Base-by-base conservation (phyloP, 1,284 basidiomycete genomes). In the Naganishia liquefaciens region DNA sequence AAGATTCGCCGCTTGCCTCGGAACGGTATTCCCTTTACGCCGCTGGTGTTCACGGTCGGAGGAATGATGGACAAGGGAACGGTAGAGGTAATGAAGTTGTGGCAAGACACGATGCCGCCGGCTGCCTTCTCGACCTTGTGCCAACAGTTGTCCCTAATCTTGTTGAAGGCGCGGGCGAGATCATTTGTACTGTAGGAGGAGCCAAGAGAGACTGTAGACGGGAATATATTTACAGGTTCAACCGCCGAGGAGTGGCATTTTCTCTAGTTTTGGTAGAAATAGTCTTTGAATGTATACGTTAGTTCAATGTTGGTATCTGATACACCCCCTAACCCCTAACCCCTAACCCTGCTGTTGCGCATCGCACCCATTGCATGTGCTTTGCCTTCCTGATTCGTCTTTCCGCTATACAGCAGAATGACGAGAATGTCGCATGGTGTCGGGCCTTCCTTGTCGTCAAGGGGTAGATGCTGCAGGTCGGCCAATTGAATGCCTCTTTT, bases 381-480 rank as follows among this genome's bases (percentile, higher is more conserved):
- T 47, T 52, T 50, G 3, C 47, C 50, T 33, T 50, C 58, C 30
- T 61, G 28, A 21, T 42, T 61, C 9, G 23, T 39, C 19, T 51
- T 61, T 2, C 58, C 58, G 19, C 25, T 23, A 17, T 27, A 52
- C 27, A 61, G 21, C 2, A 61, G 37, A 17, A 61, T 27, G 1
- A 61, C 58, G 33, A 61, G 13, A n/a, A 52, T 37, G 27, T 61
- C 47, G 40, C 37, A 51, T 25, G 21, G 23, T 9, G 47, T 61
- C 3, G 37, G 50, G 42, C 58, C 58, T 42, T 61, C 58, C 15
- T 44, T 19, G 21, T 54, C 25, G 6, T 40, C 53, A 2, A 61
- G 39, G 3, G 37, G 27, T 15, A 61, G 9, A 21, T 27, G 28
- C n/a, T 61, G 58, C 27, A 61, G 11, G 30, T 61, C 37, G 11